Conservation (phyloP, 352 stramenopile genomes). For the Pythium oligandrum region DNA sequence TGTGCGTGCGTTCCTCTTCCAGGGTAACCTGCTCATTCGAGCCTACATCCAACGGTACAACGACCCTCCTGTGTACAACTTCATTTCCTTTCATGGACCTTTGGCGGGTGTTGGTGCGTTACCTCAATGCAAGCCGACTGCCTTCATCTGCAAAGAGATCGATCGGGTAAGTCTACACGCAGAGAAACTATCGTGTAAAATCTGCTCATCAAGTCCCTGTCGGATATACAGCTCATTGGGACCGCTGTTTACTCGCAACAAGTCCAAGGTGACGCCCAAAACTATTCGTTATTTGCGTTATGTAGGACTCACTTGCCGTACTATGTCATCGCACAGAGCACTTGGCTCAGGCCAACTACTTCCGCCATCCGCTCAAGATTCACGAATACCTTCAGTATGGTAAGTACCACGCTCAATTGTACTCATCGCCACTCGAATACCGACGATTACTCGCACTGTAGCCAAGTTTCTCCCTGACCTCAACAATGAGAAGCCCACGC, state of each 20-base stretch:
- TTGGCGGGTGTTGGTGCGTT: slow-evolving; percentile 87
- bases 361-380: slow-evolving; percentile 81
- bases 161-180: slow-evolving; percentile 31
- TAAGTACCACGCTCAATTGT: slow-evolving; percentile 11
- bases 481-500: slow-evolving; percentile 86
- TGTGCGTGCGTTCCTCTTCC: background rate
- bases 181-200: no score
- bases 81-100: slow-evolving; percentile 90
- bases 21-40: slow-evolving; percentile 91
- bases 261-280: slow-evolving; percentile 56
- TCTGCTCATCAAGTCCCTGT: background rate
- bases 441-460: slow-evolving; percentile 15
- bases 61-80: slow-evolving; percentile 86
- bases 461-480: slow-evolving; percentile 77
- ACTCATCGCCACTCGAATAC: no score
- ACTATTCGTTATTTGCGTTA: no score
- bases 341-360: slow-evolving; percentile 93
- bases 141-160: slow-evolving; percentile 84
- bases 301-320: no score
- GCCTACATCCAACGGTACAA: slow-evolving; percentile 94
- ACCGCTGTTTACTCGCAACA: slow-evolving; percentile 79
- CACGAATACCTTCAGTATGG: slow-evolving; percentile 61
- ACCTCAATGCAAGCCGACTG: slow-evolving; percentile 82
- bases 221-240: slow-evolving; percentile 66
- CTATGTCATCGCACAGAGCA: slow-evolving; percentile 26